Percentiles rank a stretch among this genome's conserved stretches.
phyloP scores from a whole-genome alignment of 2,329 filamentous ascomycete species.

The Beauveria pseudobassiana region DNA sequence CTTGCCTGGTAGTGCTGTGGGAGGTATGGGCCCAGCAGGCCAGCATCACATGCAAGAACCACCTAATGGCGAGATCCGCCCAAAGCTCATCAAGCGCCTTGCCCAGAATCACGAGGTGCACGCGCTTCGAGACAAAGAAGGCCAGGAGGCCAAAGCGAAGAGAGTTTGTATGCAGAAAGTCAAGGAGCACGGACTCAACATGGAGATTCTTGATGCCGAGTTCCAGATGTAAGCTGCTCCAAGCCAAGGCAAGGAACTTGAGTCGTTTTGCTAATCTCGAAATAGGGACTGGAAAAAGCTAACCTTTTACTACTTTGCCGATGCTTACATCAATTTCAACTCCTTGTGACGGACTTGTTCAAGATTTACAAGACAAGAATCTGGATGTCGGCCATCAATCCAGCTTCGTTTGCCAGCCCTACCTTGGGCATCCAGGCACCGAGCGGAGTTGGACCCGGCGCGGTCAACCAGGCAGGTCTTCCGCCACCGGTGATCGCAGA shows the following conservation, averaged over 20 bases:
- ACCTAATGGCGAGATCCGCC: slow-evolving; percentile 70
- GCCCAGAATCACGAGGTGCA: slow-evolving; percentile 88
- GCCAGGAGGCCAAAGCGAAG: slow-evolving; percentile 95
- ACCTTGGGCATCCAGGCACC: slow-evolving; percentile 64
- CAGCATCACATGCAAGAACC: slow-evolving; percentile 68
- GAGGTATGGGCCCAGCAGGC: slow-evolving; percentile 68
- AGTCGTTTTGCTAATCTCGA: slow-evolving; percentile 9
- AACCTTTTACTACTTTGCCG: slow-evolving; percentile 98
- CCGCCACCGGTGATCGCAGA: slow-evolving; percentile 35
- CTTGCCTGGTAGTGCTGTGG: slow-evolving; percentile 62
- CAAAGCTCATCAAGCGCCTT: slow-evolving; percentile 92
- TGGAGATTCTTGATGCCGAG: slow-evolving; percentile 98
- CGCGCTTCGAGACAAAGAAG: slow-evolving; percentile 87
- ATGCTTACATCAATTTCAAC: slow-evolving; percentile 98
- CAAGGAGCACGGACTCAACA: slow-evolving; percentile 85
- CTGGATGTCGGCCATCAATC: slow-evolving; percentile 99
- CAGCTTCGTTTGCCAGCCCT: slow-evolving; percentile 83
- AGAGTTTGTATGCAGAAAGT: slow-evolving; percentile 95
- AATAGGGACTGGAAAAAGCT: slow-evolving; percentile 95
- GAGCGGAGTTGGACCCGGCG: slow-evolving; percentile 58
- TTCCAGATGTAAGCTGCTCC: slow-evolving; percentile 78
- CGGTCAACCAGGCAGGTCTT: slow-evolving; percentile 49
- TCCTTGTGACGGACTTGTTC: slow-evolving; percentile 95
- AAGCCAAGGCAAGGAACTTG: not conserved
- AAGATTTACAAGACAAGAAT: slow-evolving; percentile 99